Base-by-base conservation (phyloP, 2,329 filamentous ascomycete genomes). In the Didymella pinodella region DNA sequence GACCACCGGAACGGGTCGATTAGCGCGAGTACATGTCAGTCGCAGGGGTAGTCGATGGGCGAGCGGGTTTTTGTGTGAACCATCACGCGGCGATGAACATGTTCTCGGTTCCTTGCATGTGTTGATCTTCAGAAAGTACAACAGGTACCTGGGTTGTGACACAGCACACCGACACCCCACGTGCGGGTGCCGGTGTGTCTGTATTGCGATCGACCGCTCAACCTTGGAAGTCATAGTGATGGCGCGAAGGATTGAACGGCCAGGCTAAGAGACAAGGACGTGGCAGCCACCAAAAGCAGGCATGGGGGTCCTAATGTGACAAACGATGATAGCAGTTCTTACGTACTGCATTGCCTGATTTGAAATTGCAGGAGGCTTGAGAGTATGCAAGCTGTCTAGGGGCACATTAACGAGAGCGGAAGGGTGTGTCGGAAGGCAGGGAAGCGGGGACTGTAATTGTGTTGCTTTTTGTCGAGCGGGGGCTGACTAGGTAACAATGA, bases 1-100 rank as follows among this genome's bases (percentile, higher is more conserved):
- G 32, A 44, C 51, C 56, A 54, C 50, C 50, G 51, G 46, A 36
- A 49, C 50, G 56, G 50, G 46, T 59, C 46, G 51, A 54, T 50
- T 48, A 47, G 55, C 44, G 44, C 18, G 22, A 32, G 25, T 31
- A 38, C 38, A 40, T 36, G n/a, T 18, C 25, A 22, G 18, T 46
- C 16, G 46, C 47, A 57, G 38, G 48, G 48, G 26, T 20, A 18
- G 20, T 29, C 29, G 22, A 34, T 12, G 29, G 36, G 43, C 41
- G 28, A 52, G 32, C 40, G 22, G 32, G 31, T 31, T 7, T 38
- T 10, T 29, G 2, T 44, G 11, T 18, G 32, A 47, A 25, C 22
- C 25, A 20, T 11, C 20, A 44, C 18, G 2, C 25, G 18, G 40
- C 44, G 25, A 25, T 8, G 16, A 12, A 31, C 16, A 26, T 11